A percentile compares a stretch with the other conserved stretches of the same genome.
Conservation (phyloP, 495 filamentous ascomycete genomes). For the Penicillium roqueforti region DNA sequence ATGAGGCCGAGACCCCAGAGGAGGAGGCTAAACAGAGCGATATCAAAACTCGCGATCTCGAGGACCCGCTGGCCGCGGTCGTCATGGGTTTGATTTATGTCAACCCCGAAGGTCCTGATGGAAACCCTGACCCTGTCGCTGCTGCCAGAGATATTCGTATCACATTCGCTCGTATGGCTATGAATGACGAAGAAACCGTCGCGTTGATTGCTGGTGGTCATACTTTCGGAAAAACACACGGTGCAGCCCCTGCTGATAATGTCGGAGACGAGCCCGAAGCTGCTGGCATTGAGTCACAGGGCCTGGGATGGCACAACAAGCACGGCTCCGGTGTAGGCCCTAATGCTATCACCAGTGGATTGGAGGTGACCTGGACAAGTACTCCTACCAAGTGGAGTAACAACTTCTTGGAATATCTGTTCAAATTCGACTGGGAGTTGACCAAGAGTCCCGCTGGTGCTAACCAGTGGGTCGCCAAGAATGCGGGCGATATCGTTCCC, state of each 20-base stretch:
- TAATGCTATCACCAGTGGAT: conserved; percentile 65
- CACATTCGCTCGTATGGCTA: conserved; percentile 71
- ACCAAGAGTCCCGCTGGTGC: conserved; percentile 69
- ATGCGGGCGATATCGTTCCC: conserved; percentile 59
- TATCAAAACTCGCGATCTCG: conserved; percentile 57
- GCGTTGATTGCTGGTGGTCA: conserved; percentile 72
- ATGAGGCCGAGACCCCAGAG: conserved; percentile 48
- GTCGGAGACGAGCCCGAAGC: conserved; percentile 62
- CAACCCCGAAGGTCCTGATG: conserved; percentile 72
- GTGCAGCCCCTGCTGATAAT: conserved; percentile 54
- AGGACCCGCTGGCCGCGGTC: conserved; percentile 58
- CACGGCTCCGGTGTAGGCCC: conserved; percentile 56
- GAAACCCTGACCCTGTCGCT: conserved; percentile 61
- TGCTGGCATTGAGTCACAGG: conserved; percentile 57
- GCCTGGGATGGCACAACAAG: conserved; percentile 62
- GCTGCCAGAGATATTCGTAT: conserved; percentile 63
- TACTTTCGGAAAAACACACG: conserved; percentile 72
- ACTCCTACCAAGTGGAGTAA: conserved; percentile 66
- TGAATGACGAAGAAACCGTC: conserved; percentile 74
- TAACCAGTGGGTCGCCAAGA: conserved; percentile 70
- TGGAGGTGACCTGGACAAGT: conserved; percentile 71
- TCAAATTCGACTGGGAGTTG: conserved; percentile 72
- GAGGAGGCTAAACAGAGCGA: conserved; percentile 43
- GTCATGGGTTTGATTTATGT: conserved; percentile 77
- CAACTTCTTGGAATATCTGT: conserved; percentile 65